Conservation (phyloP, 306 rosid genomes). For the Bauhinia variegata region DNA sequence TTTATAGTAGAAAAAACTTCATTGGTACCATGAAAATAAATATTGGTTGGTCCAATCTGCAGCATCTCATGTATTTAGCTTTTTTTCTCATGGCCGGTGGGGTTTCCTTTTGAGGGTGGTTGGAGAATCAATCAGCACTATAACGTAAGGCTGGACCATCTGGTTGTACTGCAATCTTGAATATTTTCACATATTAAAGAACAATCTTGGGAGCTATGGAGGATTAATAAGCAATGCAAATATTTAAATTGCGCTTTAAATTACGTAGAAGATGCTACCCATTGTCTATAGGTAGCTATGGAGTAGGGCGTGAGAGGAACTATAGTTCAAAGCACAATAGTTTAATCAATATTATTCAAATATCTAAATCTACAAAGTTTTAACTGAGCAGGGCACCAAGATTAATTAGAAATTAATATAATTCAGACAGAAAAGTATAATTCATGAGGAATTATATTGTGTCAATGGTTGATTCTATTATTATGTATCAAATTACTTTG, state of each 20-base stretch:
- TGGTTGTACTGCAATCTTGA: background rate
- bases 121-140: conserved; percentile 8
- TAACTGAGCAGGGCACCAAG: background rate
- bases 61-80: background rate
- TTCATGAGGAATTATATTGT: no score
- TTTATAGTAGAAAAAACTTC: background rate
- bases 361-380: background rate
- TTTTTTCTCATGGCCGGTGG: background rate
- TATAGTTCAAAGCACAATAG: background rate
- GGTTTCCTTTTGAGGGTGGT: conserved; percentile 1
- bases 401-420: background rate
- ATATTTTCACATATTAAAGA: conserved; percentile 4
- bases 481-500: no score
- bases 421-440: background rate
- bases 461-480: no score
- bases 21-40: no score
- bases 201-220: conserved; percentile 11
- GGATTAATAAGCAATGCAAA: background rate
- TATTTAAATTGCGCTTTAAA: no score
- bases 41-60: no score
- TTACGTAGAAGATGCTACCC: background rate
- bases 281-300: background rate
- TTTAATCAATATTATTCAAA: background rate
- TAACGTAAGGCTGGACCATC: conserved; percentile 3
- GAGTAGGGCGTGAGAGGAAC: background rate